Evolutionary conservation across 768 basidiomycete species (phyloP).

Genomic region (Suillus subluteus): DNA sequence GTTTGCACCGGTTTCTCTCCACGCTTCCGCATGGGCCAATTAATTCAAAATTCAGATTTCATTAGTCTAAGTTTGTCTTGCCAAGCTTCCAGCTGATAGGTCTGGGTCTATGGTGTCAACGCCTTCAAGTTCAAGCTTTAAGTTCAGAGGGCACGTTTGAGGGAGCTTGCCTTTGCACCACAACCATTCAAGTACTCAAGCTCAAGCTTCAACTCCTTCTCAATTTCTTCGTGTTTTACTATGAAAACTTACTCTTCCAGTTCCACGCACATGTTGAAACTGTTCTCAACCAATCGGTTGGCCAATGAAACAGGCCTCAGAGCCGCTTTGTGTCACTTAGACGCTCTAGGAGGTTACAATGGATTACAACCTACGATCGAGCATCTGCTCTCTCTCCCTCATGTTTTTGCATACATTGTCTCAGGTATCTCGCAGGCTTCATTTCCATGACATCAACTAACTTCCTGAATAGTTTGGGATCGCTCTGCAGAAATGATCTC

Average conservation of each 20-base stretch:
- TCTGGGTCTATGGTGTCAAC: background rate
- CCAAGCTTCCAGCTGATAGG: background rate
- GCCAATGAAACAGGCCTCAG: conserved; percentile 21
- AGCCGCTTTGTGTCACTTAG: conserved; percentile 19
- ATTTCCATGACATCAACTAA: background rate
- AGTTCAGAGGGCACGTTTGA: background rate
- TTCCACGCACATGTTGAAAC: background rate
- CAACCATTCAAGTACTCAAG: background rate
- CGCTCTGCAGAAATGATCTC: conserved; percentile 17
- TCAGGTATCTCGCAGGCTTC: conserved; percentile 24
- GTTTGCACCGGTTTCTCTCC: too few species aligned
- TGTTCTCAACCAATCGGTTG: conserved; percentile 13
- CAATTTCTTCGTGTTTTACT: background rate
- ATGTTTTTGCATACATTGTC: conserved; percentile 32
- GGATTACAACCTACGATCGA: conserved; percentile 27
- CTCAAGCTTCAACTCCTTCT: background rate
- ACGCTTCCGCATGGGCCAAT: too few species aligned
- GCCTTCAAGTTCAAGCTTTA: background rate
- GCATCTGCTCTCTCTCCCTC: conserved; percentile 29
- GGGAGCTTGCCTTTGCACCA: background rate
- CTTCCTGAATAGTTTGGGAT: conserved; percentile 18
- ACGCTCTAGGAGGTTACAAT: conserved; percentile 18
- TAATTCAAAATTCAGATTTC: too few species aligned
- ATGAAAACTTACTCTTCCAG: too few species aligned
- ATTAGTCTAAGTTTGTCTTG: background rate